Evolutionary conservation across 495 filamentous ascomycete genomes (phyloP), one percentile per base, ranked within the genome.

Genomic region (Hypoxylon trugodes): DNA sequence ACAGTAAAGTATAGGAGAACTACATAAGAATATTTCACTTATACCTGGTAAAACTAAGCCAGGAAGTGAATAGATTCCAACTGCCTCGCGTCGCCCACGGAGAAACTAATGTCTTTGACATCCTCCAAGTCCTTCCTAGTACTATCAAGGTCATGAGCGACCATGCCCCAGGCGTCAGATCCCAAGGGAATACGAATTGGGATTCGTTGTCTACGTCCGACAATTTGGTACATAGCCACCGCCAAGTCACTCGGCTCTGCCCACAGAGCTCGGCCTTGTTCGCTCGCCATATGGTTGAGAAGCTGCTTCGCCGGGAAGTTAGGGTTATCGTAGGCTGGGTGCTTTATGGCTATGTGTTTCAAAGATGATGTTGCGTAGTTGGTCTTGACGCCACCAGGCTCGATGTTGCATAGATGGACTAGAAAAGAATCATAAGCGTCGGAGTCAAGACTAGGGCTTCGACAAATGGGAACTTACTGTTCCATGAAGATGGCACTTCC

Each of bases 401-500:
- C 81, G 52, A 84, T 64, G 24, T 74, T 74, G 54, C 71, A 75
- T 40, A 85, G 70, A 55, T 80, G 76, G 30, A 83, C 76, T 80
- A 41, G n/a, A n/a, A n/a, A 24, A 19, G 13, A 2, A 9, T 18
- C 26, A 35, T 13, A 32, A 33, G 13, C 4, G 22, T 38, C 35
- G 35, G 13, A 4, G 22, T 26, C 13, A 24, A 10, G 22, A 24
- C 10, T n/a, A 45, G 41, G 21, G 22, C 10, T 26, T 24, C 21
- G 41, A 45, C 12, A n/a, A 45, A 45, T 45, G 22, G 21, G 21
- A 24, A 66, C 65, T 69, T 70, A 70, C 70, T 76, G 40, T 76
- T 76, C 84, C 84, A 86, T n/a, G 76, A 75, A 0, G 78, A 74
- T 26, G 74, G 67, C 33, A 85, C 65, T 57, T 86, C 84, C 59